These are phyloP conservation scores for Paramecium pentaurelia DNA, from an alignment of 73 alveolate species.

Conservation along the genomic window DNA sequence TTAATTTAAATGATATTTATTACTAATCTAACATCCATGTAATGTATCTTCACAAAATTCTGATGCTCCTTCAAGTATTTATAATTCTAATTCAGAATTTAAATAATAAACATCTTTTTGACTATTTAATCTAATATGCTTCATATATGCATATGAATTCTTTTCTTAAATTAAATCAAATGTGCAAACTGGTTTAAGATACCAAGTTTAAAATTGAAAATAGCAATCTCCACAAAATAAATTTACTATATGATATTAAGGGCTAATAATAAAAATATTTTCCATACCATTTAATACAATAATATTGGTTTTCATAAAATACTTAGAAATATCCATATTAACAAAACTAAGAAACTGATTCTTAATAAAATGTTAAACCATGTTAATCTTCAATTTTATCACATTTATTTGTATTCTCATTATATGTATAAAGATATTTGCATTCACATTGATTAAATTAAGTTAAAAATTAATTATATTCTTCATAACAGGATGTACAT, in stretches of 20 bases:
- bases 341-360: background rate
- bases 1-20: background rate
- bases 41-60: background rate
- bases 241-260: background rate
- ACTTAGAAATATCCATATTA: background rate
- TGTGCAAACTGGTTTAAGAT: background rate
- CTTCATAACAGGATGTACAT: background rate
- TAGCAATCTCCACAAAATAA: background rate
- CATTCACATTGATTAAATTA: background rate
- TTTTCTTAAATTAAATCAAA: background rate
- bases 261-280: background rate
- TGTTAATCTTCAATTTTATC: background rate
- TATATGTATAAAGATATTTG: background rate
- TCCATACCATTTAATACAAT: background rate
- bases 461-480: background rate
- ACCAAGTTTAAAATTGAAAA: background rate
- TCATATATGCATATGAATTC: background rate
- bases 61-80: background rate
- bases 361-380: background rate
- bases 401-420: background rate
- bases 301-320: background rate
- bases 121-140: background rate
- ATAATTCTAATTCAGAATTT: background rate
- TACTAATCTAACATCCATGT: background rate
- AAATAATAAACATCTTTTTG: background rate